These are phyloP conservation scores for Clarireedia monteithiana DNA, from an alignment of 2,329 filamentous ascomycete genomes.

Conservation along the genomic window DNA sequence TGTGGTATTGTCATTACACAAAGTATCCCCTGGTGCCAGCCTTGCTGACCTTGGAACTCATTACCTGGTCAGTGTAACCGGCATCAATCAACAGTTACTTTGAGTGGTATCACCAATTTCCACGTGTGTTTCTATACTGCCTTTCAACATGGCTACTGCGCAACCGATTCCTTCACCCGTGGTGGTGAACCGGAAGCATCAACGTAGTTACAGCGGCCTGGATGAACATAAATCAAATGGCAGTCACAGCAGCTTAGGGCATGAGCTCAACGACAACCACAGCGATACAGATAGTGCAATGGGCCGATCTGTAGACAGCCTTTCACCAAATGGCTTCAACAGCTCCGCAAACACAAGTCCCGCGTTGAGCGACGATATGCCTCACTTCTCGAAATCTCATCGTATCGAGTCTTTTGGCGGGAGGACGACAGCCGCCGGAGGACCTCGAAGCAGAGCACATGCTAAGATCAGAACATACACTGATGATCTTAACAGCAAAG, in stretches of 20 bases:
- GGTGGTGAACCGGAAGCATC: not conserved
- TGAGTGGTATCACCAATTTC: not conserved
- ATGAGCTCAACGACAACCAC: not conserved
- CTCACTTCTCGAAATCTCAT: conserved; percentile 12
- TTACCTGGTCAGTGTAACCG: not conserved
- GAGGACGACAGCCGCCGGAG: conserved; percentile 16
- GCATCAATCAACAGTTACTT: not conserved
- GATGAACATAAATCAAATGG: not conserved
- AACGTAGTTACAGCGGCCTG: not conserved
- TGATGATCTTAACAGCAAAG: conserved; percentile 23
- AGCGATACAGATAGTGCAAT: not conserved
- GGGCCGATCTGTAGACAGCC: not conserved
- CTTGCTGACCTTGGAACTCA: not conserved
- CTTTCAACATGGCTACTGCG: conserved; percentile 4
- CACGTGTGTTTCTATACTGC: not conserved
- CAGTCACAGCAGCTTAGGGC: not conserved
- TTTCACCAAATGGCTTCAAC: not conserved
- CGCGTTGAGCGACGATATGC: not conserved
- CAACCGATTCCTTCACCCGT: not conserved
- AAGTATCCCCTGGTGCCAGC: not conserved
- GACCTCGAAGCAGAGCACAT: conserved; percentile 21
- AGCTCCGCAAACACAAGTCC: not conserved
- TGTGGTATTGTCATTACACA: not conserved
- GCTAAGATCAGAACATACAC: conserved; percentile 26
- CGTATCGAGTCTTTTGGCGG: conserved; percentile 18